These are phyloP conservation scores for Cardamine chenopodiifolia DNA, from an alignment of 345 rosid species.

Conservation along the genomic window DNA sequence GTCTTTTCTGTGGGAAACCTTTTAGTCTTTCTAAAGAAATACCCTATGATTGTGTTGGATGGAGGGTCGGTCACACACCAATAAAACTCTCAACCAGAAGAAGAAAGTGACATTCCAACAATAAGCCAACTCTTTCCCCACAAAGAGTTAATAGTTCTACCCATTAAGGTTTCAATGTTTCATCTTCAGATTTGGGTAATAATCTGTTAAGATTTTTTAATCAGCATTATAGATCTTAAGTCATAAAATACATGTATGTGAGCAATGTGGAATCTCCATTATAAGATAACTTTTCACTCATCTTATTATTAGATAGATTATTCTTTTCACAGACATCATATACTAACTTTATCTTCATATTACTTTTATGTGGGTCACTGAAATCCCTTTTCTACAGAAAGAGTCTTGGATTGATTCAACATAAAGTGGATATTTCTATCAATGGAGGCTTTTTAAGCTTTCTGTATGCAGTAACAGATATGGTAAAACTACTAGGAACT, in stretches of 20 bases:
- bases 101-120: slow-evolving; percentile 31
- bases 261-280: not conserved
- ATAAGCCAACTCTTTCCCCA: not conserved
- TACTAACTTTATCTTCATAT: not conserved
- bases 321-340: slow-evolving; percentile 1
- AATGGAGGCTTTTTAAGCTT: not conserved
- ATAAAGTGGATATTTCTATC: not conserved
- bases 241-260: not conserved
- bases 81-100: slow-evolving; percentile 15
- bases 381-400: not conserved
- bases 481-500: not conserved
- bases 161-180: not conserved
- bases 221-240: not conserved
- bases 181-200: not conserved
- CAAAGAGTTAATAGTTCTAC: not conserved
- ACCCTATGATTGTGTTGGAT: slow-evolving; percentile 3
- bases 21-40: not conserved
- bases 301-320: not conserved
- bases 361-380: slow-evolving; percentile 16
- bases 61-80: slow-evolving; percentile 5
- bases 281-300: not conserved
- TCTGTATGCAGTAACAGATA: not conserved
- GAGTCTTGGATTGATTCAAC: not conserved
- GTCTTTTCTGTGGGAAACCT: not conserved
- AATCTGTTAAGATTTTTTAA: not conserved